These are phyloP conservation scores for Ensete ventricosum DNA, from an alignment of 176 grass and related monocot genomes.

Conservation along the genomic window DNA sequence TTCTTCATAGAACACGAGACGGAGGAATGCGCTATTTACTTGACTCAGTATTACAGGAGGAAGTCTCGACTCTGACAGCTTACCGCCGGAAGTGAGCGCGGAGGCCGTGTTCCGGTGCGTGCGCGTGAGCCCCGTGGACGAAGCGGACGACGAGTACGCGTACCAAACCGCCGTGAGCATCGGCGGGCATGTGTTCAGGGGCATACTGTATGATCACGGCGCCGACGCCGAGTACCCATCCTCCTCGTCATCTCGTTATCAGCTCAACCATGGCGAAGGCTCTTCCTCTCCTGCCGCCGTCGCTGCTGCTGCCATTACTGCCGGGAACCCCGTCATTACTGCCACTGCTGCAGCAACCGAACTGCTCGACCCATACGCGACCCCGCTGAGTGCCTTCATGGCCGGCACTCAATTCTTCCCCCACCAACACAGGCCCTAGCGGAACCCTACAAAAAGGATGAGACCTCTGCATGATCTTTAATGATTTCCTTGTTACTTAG, in stretches of 20 bases:
- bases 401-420: slow-evolving; percentile 53
- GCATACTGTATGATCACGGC: slow-evolving; percentile 80
- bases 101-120: slow-evolving; percentile 87
- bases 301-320: slow-evolving; percentile 11
- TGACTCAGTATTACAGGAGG: slow-evolving; percentile 26
- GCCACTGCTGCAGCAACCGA: slow-evolving; percentile 45
- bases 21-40: background rate
- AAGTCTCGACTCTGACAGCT: slow-evolving; percentile 33
- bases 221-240: slow-evolving; percentile 23
- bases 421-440: slow-evolving; percentile 41
- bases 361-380: slow-evolving; percentile 84
- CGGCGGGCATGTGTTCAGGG: slow-evolving; percentile 87
- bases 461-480: background rate
- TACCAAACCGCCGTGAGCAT: slow-evolving; percentile 83
- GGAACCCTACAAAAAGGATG: background rate
- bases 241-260: slow-evolving; percentile 32
- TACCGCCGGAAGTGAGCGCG: slow-evolving; percentile 74
- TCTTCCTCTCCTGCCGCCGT: slow-evolving; percentile 37
- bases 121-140: slow-evolving; percentile 54
- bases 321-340: slow-evolving; percentile 26
- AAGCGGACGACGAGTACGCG: slow-evolving; percentile 64
- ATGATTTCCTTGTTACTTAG: background rate
- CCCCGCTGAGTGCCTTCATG: slow-evolving; percentile 46
- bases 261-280: slow-evolving; percentile 32
- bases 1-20: background rate